Base-by-base conservation (phyloP, 441 rosid genomes). In the Eruca vesicaria region DNA sequence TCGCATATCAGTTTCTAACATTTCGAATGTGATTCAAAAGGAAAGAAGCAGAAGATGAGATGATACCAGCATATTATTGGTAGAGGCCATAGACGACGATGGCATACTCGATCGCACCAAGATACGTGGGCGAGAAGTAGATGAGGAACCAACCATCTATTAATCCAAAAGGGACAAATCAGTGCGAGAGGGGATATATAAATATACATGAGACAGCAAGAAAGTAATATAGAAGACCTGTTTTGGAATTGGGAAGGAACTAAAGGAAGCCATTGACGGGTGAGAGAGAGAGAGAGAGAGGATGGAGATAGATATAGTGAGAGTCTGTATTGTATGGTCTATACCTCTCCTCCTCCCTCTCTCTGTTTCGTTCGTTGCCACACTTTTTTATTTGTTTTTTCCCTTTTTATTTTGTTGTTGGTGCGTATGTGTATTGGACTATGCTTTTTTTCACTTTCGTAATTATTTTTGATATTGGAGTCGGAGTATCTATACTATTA, bases 201-300 rank as follows among this genome's bases (percentile, higher is more conserved):
- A n/a, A 63, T 18, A 9, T 1, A 55, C 20, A 53, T 18, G 2
- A 36, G 8, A 29, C 2, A 64, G 12, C 2, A 9, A 43, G 66
- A 41, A 45, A 7, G 36, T 33, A 33, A 31, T 1, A 7, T 0
- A 35, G 52, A 36, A 23, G 0, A 76, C 80, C 80, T 77, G 72
- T 59, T 77, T 77, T 48, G 72, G 76, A 48, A 77, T 71, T 1
- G 76, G 76, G 76, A 71, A 77, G 0, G 80, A 77, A 71, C 5
- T 77, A 76, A 77, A 77, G 63, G 76, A 77, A 35, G 80, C 80
- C 80, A 77, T 70, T 23, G 68, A 58, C 8, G 57, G n/a, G 38
- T 9, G 41, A 1, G 58, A 36, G 64, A 36, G 68, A 48, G 20
- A 0, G 32, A 16, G n/a, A n/a, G n/a, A n/a, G 69, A 74, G n/a